Conservation (phyloP, 768 basidiomycete genomes). For the Xerocomellus intermedius region DNA sequence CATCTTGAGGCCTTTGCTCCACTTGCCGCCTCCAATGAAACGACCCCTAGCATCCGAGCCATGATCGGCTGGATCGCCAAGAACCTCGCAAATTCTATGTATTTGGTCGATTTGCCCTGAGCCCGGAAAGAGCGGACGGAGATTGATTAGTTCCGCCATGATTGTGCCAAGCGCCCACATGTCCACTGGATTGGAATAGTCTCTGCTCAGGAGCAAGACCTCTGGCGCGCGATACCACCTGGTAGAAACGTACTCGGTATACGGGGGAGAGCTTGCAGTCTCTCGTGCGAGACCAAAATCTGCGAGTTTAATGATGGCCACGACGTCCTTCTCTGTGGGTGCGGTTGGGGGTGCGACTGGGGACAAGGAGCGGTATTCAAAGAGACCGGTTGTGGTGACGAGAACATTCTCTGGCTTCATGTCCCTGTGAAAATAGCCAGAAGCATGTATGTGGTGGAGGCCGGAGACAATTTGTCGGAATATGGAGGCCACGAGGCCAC, state of each 20-base stretch:
- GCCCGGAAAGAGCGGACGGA: slow-evolving; percentile 94
- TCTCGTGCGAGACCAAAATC: slow-evolving; percentile 97
- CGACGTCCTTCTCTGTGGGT: slow-evolving; percentile 87
- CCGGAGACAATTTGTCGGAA: slow-evolving; percentile 91
- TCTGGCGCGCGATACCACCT: slow-evolving; percentile 99
- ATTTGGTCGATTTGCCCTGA: slow-evolving; percentile 92
- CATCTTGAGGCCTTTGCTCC: slow-evolving; percentile 84
- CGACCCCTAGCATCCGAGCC: slow-evolving; percentile 70
- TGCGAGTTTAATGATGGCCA: slow-evolving; percentile 95
- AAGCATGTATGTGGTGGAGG: slow-evolving; percentile 86
- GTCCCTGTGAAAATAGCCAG: slow-evolving; percentile 98
- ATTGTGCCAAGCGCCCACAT: slow-evolving; percentile 99
- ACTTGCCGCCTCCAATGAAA: slow-evolving; percentile 81
- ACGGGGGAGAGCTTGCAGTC: slow-evolving; percentile 84
- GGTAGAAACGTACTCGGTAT: slow-evolving; percentile 99
- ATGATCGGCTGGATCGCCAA: slow-evolving; percentile 90
- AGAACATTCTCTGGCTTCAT: slow-evolving; percentile 99
- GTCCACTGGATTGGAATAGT: slow-evolving; percentile 96
- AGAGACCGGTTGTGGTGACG: slow-evolving; percentile 94
- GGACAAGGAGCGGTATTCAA: slow-evolving; percentile 85
- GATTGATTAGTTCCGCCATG: slow-evolving; percentile 93
- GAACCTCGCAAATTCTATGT: slow-evolving; percentile 82
- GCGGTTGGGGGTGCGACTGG: slow-evolving; percentile 61
- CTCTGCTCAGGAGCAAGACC: slow-evolving; percentile 84
- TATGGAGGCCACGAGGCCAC: slow-evolving; percentile 92